Evolutionary conservation across 2,329 filamentous ascomycete genomes (phyloP).

Genomic region (Trichoderma guizhouense): DNA sequence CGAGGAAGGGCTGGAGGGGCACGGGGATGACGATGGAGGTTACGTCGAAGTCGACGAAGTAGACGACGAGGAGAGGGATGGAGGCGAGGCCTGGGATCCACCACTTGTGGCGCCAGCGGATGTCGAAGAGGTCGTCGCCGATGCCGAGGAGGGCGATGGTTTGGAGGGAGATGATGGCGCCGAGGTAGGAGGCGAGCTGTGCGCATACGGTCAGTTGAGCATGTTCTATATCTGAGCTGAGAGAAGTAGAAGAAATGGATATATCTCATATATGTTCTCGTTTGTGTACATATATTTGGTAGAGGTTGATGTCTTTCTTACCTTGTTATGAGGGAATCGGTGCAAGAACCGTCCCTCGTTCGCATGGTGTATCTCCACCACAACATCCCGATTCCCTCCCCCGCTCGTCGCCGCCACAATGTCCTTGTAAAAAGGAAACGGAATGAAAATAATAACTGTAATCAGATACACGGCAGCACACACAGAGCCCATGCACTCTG

Average conservation of each 20-base stretch:
- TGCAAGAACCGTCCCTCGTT: constrained; percentile 86
- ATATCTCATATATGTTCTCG: too few species aligned
- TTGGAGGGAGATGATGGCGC: constrained; percentile 89
- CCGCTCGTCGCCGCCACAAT: constrained; percentile 93
- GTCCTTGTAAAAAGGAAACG: constrained; percentile 97
- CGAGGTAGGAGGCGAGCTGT: constrained; percentile 95
- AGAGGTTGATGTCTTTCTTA: constrained; percentile 32
- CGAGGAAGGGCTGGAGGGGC: constrained; percentile 78
- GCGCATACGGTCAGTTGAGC: constrained; percentile 1
- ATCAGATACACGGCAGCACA: constrained; percentile 91
- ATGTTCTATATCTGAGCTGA: too few species aligned
- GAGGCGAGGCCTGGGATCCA: constrained; percentile 93
- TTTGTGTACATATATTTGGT: neutral
- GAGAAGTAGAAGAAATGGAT: too few species aligned
- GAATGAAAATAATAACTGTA: constrained; percentile 85
- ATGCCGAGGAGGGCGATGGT: constrained; percentile 87
- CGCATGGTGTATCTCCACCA: constrained; percentile 68
- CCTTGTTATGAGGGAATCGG: constrained; percentile 91
- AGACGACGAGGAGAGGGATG: constrained; percentile 90
- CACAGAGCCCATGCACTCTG: constrained; percentile 93
- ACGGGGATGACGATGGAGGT: constrained; percentile 91
- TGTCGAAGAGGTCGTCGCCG: constrained; percentile 95
- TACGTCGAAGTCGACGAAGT: constrained; percentile 97
- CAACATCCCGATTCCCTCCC: constrained; percentile 85
- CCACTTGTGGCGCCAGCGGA: constrained; percentile 98